Evolutionary conservation across 2,329 filamentous ascomycete species (phyloP).

Genomic region (Curvularia sp.): DNA sequence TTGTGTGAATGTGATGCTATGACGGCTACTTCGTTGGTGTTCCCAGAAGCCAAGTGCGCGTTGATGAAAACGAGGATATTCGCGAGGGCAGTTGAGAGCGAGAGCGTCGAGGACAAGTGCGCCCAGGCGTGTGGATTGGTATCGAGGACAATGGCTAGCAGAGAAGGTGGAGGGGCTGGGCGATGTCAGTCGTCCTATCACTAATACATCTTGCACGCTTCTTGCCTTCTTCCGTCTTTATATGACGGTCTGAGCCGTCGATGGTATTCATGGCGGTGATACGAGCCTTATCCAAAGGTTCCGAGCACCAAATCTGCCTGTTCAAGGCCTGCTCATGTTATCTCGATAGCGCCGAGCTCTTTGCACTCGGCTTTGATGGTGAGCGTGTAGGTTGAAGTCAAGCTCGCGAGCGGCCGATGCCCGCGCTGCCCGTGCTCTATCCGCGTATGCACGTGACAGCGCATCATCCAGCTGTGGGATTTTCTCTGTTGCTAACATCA

Average conservation of each 20-base stretch:
- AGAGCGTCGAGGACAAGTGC: constrained; percentile 73
- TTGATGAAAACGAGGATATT: constrained; percentile 96
- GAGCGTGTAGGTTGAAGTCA: constrained; percentile 9
- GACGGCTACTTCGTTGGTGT: constrained; percentile 89
- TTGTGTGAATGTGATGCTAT: constrained; percentile 88
- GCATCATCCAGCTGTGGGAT: not conserved
- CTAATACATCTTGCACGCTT: not conserved
- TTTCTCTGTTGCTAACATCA: not conserved
- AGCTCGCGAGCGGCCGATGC: constrained; percentile 19
- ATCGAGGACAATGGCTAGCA: constrained; percentile 90
- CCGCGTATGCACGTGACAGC: constrained; percentile 22
- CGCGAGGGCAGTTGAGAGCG: constrained; percentile 83
- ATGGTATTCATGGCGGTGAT: constrained; percentile 65
- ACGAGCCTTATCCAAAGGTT: not conserved
- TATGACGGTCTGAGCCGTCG: constrained; percentile 62
- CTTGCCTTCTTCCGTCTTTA: constrained; percentile 47
- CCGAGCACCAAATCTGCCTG: not conserved
- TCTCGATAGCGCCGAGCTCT: not conserved
- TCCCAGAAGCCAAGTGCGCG: constrained; percentile 91
- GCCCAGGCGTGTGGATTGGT: constrained; percentile 97
- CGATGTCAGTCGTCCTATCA: constrained; percentile 11
- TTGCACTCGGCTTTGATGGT: not conserved
- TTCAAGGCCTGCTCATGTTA: constrained; percentile 7
- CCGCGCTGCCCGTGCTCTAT: constrained; percentile 12
- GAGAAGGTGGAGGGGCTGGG: constrained; percentile 71